Base-by-base conservation (phyloP, 306 rosid genomes). In the Mucuna pruriens region DNA sequence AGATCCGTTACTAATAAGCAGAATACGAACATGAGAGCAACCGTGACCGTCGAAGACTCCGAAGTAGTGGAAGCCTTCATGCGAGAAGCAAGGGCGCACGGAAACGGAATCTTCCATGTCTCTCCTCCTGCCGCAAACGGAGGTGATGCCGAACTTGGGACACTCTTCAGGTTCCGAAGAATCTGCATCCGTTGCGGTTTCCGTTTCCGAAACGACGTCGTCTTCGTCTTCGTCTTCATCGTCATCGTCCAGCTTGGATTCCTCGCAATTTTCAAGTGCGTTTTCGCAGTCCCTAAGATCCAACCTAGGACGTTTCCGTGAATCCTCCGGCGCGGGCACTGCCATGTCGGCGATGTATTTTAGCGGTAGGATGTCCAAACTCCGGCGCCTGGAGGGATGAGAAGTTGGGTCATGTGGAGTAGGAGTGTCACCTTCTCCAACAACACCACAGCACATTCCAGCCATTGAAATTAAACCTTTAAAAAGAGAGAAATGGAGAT, bases 1-100 rank as follows among this genome's bases (percentile, higher is more conserved):
- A 75, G 22, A 31, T 17, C 60, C 77, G 4, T 68, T 5, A 40
- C 2, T 5, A 12, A 9, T 9, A 40, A 54, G 23, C 13, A 2
- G 66, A 38, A 38, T 7, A 73, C 84, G 45, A 1, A 76, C 82
- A 78, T 95, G 99, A 71, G 99, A 93, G 92, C 99, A 95, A 19
- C 98, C 98, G 57, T 95, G 99, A 71, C 99, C 99, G 82, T 95
- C 99, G 84, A 87, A 95, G n/a, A 95, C 94, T 0, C 94, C 99
- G n/a, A 84, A 93, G 80, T 80, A 93, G 63, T 95, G 94, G 4
- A 78, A 62, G 0, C 39, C 69, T 6, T 76, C 64, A 0, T 22
- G 9, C 9, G 57, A 54, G 54, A 81, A 88, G 2, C 42, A 80
- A 4, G 93, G 92, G 8, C 52, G 89, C 26, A 90, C 85, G 0